These are phyloP conservation scores for Raffaelea ambrosiae DNA, from an alignment of 2,329 filamentous ascomycete species.

Conservation along the genomic window DNA sequence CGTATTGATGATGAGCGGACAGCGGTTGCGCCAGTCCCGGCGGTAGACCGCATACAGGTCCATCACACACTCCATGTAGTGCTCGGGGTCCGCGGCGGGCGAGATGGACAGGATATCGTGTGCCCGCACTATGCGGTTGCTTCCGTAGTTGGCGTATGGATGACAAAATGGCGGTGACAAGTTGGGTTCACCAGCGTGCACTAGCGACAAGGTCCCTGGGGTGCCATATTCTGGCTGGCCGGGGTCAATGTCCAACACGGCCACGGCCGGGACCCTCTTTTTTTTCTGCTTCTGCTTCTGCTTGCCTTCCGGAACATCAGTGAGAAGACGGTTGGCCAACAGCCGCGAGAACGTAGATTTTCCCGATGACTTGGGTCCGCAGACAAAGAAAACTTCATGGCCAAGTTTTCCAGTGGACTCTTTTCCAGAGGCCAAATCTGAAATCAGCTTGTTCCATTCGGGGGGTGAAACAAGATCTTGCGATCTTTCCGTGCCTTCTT, in stretches of 20 bases:
- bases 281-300: constrained; percentile 13
- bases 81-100: constrained; percentile 55
- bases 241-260: constrained; percentile 67
- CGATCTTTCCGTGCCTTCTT: constrained; percentile 27
- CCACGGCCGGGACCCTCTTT: constrained; percentile 28
- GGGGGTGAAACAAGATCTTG: constrained; percentile 49
- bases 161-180: constrained; percentile 62
- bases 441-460: constrained; percentile 54
- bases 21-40: constrained; percentile 28
- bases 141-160: constrained; percentile 23
- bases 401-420: constrained; percentile 5
- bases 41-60: constrained; percentile 55
- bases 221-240: constrained; percentile 68
- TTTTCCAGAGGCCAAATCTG: constrained; percentile 30
- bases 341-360: constrained; percentile 68
- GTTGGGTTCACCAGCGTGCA: constrained; percentile 51
- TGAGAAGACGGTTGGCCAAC: constrained; percentile 59
- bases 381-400: constrained; percentile 43
- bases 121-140: constrained; percentile 40
- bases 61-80: constrained; percentile 56
- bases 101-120: constrained; percentile 60
- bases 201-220: constrained; percentile 61
- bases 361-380: constrained; percentile 63
- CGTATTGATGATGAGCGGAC: constrained; percentile 63
- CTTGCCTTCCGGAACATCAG: too few species aligned